Base-by-base conservation (phyloP, 2,329 filamentous ascomycete genomes). In the Plectosphaerella cucumerina region DNA sequence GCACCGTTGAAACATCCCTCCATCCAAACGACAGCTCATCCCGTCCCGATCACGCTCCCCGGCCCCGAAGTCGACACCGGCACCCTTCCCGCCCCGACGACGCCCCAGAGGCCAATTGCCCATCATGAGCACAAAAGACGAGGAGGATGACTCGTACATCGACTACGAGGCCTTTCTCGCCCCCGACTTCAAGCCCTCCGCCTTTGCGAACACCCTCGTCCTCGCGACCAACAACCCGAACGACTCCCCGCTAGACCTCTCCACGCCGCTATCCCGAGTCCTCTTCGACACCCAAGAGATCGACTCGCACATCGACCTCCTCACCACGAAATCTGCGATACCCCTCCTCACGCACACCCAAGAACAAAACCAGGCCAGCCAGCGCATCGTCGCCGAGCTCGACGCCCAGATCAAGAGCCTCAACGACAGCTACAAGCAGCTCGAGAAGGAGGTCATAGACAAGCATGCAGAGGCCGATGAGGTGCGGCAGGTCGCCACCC, bases 201-300 rank as follows among this genome's bases (percentile, higher is more conserved):
- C 80, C 15, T 97, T 97, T 65, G 93, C 94, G 60, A 97, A 97
- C 68, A 82, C 83, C 22, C 84, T 99, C 53, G 89, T 97, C 46
- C 84, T 92, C 51, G 80, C 86, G 37, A 97, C 93, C 50, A 97
- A 97, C 75, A 96, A 97, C 71, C 80, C 90, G 52, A 89, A 87
- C 59, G 94, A 97, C 70, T 86, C 86, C 2, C 88, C 90, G 6
- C 82, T 97, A 61, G 94, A 99, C 68, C 87, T 99, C 51, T 93
- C 91, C 6, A 97, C 94, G 15, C 93, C 94, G 3, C 80, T 99
- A 45, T 96, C 92, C 5, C 85, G 90, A 50, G 92, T 97, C 5
- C 84, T 97, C 6, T 99, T 99, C 70, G 94, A 99, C 70, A 86
- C 94, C 3, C 94, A 97, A 66, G 94, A 97, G 70, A 87, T 99